These are phyloP conservation scores for Jatropha curcas DNA, from an alignment of 345 rosid species.

Conservation along the genomic window DNA sequence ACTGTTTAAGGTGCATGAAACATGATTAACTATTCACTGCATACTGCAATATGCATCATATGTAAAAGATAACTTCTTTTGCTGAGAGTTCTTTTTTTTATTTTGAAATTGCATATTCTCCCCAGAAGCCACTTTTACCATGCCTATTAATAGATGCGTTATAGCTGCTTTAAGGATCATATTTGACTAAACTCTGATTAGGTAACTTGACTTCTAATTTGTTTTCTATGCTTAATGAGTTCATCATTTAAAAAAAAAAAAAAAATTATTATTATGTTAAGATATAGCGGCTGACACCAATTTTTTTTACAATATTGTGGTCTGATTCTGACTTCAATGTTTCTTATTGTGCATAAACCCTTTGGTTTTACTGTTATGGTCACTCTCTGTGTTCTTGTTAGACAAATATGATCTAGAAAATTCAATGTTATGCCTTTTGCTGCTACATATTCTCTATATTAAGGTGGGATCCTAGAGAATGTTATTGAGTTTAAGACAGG, in stretches of 20 bases:
- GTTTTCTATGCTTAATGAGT: background rate
- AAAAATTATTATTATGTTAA: background rate
- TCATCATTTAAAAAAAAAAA: background rate
- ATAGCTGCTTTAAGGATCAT: constrained; percentile 3
- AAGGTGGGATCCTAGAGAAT: background rate
- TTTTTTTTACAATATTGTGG: background rate
- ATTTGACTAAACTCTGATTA: background rate
- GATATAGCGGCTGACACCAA: background rate
- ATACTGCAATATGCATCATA: background rate
- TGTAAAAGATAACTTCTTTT: constrained; percentile 1
- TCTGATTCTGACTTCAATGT: background rate
- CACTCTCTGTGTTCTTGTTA: background rate
- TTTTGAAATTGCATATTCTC: background rate
- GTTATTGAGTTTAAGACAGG: background rate
- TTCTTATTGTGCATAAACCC: background rate
- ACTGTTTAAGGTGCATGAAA: constrained; percentile 72
- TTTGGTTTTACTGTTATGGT: background rate
- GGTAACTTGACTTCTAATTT: background rate
- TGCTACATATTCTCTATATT: background rate
- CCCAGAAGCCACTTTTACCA: background rate
- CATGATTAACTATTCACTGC: constrained; percentile 14
- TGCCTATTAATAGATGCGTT: background rate
- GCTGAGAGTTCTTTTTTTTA: background rate
- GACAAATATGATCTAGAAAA: background rate
- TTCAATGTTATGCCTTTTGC: background rate